Evolutionary conservation across 139 green algal genomes (phyloP), one percentile per base, ranked within the genome.

Genomic region (Haematococcus lacustris): DNA sequence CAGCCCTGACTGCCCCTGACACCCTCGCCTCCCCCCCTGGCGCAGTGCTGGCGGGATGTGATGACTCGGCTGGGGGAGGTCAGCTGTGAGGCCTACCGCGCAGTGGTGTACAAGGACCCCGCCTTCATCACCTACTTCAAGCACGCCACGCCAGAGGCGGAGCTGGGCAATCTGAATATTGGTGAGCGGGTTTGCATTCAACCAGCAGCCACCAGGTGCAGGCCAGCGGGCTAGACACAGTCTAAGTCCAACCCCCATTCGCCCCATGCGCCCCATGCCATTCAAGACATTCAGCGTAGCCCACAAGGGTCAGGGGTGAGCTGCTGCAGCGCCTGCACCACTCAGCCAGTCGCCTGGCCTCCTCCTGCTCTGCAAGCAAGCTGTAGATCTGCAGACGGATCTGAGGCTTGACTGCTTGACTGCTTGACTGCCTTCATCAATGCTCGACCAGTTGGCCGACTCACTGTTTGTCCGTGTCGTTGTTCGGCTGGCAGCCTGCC

Each of bases 151-250:
- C 94, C 94, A 26, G 94, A 97, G 71, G 87, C 82, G 32, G 95
- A 99, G 87, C 88, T 98, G 53, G 92, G 89, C 4, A 91, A 92
- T 83, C 91, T 99, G 71, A 98, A 98, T 87, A 98, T 98, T 71
- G 94, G 94, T 81, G 74, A 2, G 76, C 37, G 28, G 51, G 13
- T n/a, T n/a, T n/a, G n/a, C n/a, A n/a, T n/a, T n/a, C n/a, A n/a
- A n/a, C n/a, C n/a, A n/a, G n/a, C n/a, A n/a, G n/a, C n/a, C n/a
- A n/a, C n/a, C n/a, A n/a, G n/a, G n/a, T n/a, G n/a, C n/a, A n/a
- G n/a, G n/a, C n/a, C n/a, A n/a, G n/a, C n/a, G n/a, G n/a, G n/a
- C n/a, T n/a, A n/a, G n/a, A n/a, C n/a, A n/a, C n/a, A n/a, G n/a
- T n/a, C n/a, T n/a, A n/a, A n/a, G n/a, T n/a, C n/a, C n/a, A n/a